Evolutionary conservation across 192 early-diverging fungal genomes (phyloP), one percentile per base, ranked within the genome.

Genomic region (Chytriomyces sp.): DNA sequence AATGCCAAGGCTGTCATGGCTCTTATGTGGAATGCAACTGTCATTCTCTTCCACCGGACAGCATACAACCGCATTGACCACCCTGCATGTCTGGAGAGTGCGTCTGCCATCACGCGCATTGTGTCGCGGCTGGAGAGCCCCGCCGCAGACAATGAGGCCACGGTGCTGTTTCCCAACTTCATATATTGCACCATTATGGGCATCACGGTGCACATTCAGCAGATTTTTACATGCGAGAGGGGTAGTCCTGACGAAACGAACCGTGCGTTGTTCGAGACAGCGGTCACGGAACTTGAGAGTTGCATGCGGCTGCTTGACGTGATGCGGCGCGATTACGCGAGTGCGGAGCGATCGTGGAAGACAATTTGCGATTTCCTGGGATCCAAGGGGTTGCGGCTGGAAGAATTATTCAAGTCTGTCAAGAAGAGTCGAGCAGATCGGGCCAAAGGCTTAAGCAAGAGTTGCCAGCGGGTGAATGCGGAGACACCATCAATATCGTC

Each of bases 291-390:
- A 19, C 28, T 72, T 30, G 38, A 72, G 26, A 44, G 30, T 3
- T 72, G 70, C 34, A 56, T 72, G 58, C 5, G 58, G 26, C 39
- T 59, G 12, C 39, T 72, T 38, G 70, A 72, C 34, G 44, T 30
- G 12, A n/a, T 72, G 59, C 57, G 70, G 5, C 38, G 58, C 19
- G 17, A 44, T 5, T 61, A n/a, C 26, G 26, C 38, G 14, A 28
- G 30, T 14, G 70, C 70, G 1, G 44, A 44, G n/a, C 34, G 53
- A 28, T 31, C 34, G 4, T 72, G 70, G 70, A 39, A 44, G 0
- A 72, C 53, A 5, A 40, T 72, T n/a, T 39, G 8, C 12, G 70
- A 72, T 26, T 72, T 63, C 44, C 40, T 72, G 36, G 22, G 22
- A 3, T 22, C 37, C 2, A 72, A 72, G 40, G 70, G 70, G 33